phyloP scores from a whole-genome alignment of 257 asterid species.

The Solanum chmielewskii region DNA sequence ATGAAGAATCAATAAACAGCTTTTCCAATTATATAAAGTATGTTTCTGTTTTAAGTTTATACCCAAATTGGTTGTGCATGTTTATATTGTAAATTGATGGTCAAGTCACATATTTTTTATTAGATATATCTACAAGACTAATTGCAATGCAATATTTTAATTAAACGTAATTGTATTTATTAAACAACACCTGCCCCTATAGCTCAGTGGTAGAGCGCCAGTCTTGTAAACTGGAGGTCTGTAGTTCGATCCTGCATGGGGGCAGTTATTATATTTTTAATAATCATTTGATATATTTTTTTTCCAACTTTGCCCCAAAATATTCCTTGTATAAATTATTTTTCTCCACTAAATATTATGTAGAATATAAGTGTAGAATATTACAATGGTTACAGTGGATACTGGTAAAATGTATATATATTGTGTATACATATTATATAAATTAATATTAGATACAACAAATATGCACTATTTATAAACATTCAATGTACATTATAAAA shows the following conservation, averaged over 20 bases:
- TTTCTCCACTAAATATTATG: background rate
- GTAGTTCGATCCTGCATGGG: background rate
- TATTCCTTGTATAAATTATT: background rate
- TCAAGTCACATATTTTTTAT: background rate
- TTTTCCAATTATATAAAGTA: background rate
- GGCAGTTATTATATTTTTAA: fast-evolving
- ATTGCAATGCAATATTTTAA: fast-evolving
- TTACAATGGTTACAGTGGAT: background rate
- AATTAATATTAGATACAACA: background rate
- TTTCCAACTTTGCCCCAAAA: background rate
- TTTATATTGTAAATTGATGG: background rate
- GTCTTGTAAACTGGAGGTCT: background rate
- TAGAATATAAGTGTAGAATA: background rate
- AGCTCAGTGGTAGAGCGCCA: background rate
- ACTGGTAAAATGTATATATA: background rate
- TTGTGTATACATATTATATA: background rate
- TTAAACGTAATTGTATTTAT: no score
- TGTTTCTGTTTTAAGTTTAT: background rate
- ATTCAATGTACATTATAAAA: background rate
- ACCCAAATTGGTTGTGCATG: background rate
- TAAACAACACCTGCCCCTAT: background rate
- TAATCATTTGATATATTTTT: background rate
- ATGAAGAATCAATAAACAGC: background rate
- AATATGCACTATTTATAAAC: background rate
- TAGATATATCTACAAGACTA: background rate